Base-by-base conservation (phyloP, 495 filamentous ascomycete genomes). In the Echria macrotheca region DNA sequence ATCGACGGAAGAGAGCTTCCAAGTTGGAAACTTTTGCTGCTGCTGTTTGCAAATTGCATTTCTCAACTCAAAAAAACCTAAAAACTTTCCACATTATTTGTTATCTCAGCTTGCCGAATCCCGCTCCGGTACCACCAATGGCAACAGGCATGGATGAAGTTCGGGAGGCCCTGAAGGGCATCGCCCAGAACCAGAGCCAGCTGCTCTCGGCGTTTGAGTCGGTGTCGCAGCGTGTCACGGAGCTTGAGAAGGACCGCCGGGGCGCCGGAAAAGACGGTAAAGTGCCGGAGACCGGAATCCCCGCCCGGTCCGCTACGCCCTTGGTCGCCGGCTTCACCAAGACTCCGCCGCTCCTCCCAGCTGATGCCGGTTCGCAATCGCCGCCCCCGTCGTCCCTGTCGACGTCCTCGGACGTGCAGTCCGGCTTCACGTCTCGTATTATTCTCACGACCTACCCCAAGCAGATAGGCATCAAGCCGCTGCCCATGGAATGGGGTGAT, bases 381-480 rank as follows among this genome's bases (percentile, higher is more conserved):
- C 51, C 63, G 15, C 36, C 45, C 2, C 12, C 50, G 7, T 29
- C 52, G 14, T 57, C 44, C 9, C 4, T 46, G 19, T 24, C 19
- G 23, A 21, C 44, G 21, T 4, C 63, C 19, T 24, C 54, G 4
- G 54, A 58, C 0, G 14, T 44, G 50, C 62, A 60, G 21, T 60
- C 56, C 10, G 42, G 39, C 26, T 66, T 66, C 56, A 52, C 64
- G n/a, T 60, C 61, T 19, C 61, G 64, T 12, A 58, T 64, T 39
- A 55, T 59, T 60, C 75, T 85, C 55, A 96, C 89, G 23, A 95
- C 91, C 6, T 96, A 98, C 69, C 93, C 93, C 28, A 86, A 86
- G 49, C 93, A 96, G 72, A 84, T 86, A 51, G 93, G 91, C 42
- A 91, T 98, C 65, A 87, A 95, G 43, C 91, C 93, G 31, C 66